Evolutionary conservation across 1,284 basidiomycete species (phyloP).

Genomic region (Trichosporon sp.): DNA sequence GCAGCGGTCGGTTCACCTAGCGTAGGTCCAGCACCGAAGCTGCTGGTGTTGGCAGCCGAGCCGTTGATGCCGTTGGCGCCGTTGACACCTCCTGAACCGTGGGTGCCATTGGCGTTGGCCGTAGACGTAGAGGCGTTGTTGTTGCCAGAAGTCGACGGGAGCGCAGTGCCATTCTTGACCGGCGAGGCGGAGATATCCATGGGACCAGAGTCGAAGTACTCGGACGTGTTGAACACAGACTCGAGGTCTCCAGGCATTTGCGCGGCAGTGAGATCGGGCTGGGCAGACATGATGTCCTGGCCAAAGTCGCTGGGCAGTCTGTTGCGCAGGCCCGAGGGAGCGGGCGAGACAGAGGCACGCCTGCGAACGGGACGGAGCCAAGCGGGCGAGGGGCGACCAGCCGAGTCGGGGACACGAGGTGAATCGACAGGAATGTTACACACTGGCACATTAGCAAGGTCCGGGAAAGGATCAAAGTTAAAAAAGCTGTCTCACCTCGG

Average conservation of each 20-base stretch:
- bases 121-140: neutral
- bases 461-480: neutral
- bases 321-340: constrained; percentile 53
- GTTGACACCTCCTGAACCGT: neutral
- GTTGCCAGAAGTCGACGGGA: neutral
- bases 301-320: constrained; percentile 51
- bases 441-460: constrained; percentile 60
- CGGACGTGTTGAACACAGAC: constrained; percentile 51
- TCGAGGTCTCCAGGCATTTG: constrained; percentile 44
- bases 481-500: constrained; percentile 64
- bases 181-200: constrained; percentile 32
- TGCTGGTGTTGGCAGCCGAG: neutral
- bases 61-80: constrained; percentile 14
- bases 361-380: constrained; percentile 85
- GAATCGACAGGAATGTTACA: constrained; percentile 82
- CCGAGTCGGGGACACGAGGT: constrained; percentile 59
- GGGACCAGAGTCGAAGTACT: constrained; percentile 49
- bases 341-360: constrained; percentile 51
- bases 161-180: constrained; percentile 16
- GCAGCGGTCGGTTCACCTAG: constrained; percentile 44
- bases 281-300: constrained; percentile 40
- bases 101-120: neutral
- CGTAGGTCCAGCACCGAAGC: constrained; percentile 23
- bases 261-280: constrained; percentile 30
- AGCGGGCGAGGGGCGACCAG: constrained; percentile 66